Evolutionary conservation across 176 grass and related monocot genomes (phyloP).

Genomic region (Oropetium thomaeum): DNA sequence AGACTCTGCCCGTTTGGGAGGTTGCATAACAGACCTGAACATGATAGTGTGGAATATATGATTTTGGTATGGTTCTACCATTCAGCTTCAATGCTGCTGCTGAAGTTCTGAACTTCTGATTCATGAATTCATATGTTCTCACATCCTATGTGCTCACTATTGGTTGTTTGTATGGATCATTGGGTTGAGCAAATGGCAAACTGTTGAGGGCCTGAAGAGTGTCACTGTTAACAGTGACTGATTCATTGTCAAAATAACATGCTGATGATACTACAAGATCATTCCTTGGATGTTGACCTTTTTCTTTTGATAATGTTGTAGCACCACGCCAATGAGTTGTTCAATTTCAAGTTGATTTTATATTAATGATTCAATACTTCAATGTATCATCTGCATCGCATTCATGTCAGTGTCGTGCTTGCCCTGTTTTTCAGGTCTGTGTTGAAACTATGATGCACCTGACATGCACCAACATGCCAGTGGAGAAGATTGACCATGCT

Average conservation of each 20-base stretch:
- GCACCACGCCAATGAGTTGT: not conserved
- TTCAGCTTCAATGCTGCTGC: not conserved
- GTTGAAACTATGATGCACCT: slow-evolving; percentile 98
- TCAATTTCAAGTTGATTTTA: not conserved
- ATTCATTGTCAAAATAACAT: not conserved
- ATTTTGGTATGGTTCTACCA: not conserved
- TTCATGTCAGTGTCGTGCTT: not conserved
- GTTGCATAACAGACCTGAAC: not conserved
- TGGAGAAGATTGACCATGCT: slow-evolving; percentile 86
- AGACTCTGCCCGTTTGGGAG: not conserved
- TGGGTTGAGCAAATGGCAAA: not conserved
- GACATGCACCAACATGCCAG: slow-evolving; percentile 91
- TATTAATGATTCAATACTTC: slow-evolving; percentile 2
- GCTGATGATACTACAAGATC: not conserved
- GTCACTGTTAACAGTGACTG: not conserved
- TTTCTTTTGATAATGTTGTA: not conserved
- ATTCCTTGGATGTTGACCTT: not conserved
- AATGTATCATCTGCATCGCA: not conserved
- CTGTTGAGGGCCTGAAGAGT: not conserved
- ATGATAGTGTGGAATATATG: not conserved
- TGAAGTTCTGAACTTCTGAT: not conserved
- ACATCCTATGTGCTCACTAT: not conserved
- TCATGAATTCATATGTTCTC: not conserved
- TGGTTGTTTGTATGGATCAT: not conserved
- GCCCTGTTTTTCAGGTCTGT: slow-evolving; percentile 53